These are phyloP conservation scores for Cladosporium colombiae DNA, from an alignment of 2,329 filamentous ascomycete species.

Conservation along the genomic window DNA sequence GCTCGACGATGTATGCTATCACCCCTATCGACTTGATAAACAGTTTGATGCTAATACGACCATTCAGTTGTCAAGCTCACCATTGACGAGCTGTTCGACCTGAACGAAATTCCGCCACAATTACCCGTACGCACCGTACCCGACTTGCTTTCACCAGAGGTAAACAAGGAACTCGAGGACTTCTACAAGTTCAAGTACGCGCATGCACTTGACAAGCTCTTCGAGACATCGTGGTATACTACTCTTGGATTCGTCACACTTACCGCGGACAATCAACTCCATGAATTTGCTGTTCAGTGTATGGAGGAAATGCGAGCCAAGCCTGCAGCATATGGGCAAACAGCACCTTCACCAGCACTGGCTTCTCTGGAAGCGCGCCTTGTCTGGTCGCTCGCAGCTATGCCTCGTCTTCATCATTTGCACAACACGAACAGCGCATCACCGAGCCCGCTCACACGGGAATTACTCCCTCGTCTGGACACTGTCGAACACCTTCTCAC, in stretches of 20 bases:
- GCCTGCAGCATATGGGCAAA: slow-evolving; percentile 13
- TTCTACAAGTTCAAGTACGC: slow-evolving; percentile 78
- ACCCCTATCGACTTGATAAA: not conserved
- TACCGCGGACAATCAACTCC: slow-evolving; percentile 57
- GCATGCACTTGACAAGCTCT: slow-evolving; percentile 69
- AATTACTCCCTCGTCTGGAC: slow-evolving; percentile 66
- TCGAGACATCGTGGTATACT: slow-evolving; percentile 83
- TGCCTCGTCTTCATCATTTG: slow-evolving; percentile 38
- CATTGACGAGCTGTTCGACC: slow-evolving; percentile 70
- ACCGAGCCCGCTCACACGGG: slow-evolving; percentile 54
- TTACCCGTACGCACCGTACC: slow-evolving; percentile 45
- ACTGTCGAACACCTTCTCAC: slow-evolving; percentile 77
- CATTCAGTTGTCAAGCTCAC: slow-evolving; percentile 51
- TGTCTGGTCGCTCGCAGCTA: slow-evolving; percentile 59
- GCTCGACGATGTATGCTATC: slow-evolving; percentile 34
- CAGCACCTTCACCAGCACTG: slow-evolving; percentile 33
- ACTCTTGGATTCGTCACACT: slow-evolving; percentile 56
- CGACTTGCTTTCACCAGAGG: slow-evolving; percentile 40
- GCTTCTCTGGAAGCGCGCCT: slow-evolving; percentile 59
- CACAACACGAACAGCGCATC: slow-evolving; percentile 44
- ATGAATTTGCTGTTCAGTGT: slow-evolving; percentile 68
- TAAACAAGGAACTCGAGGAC: slow-evolving; percentile 68
- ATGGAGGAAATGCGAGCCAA: slow-evolving; percentile 48
- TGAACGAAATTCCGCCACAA: slow-evolving; percentile 60
- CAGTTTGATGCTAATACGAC: slow-evolving; percentile 21